A percentile compares a stretch with the other conserved stretches of the same genome.
phyloP scores from a whole-genome alignment of 2,329 filamentous ascomycete species.

The Escovopsis weberi region DNA sequence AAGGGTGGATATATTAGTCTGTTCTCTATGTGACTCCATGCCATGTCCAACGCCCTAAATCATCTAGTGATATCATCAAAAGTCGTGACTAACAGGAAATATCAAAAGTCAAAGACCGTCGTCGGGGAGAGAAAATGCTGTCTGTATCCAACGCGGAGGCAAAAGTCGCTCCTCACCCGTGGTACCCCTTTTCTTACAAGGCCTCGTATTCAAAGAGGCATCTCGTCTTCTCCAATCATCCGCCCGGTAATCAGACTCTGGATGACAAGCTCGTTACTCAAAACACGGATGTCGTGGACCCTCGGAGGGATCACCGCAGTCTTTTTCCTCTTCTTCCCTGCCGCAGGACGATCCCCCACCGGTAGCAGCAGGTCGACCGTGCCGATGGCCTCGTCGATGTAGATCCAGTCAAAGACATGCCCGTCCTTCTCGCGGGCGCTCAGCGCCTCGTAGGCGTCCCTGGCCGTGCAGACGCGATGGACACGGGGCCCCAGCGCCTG shows the following conservation, averaged over 20 bases:
- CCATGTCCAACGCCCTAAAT: no score
- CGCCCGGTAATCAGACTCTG: constrained; percentile 84
- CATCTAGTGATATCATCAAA: no score
- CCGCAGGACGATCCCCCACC: constrained; percentile 7
- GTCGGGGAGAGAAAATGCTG: no score
- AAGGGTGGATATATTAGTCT: no score
- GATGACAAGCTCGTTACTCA: constrained; percentile 76
- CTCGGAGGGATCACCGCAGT: constrained; percentile 15
- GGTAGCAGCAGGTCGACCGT: constrained; percentile 36
- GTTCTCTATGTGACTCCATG: no score
- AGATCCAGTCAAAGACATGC: constrained; percentile 58
- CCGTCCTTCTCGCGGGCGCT: constrained; percentile 32
- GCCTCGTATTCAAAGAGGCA: constrained; percentile 8
- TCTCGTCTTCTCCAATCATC: constrained; percentile 50
- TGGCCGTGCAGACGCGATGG: constrained; percentile 47
- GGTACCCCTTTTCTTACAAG: no score
- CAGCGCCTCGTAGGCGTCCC: constrained; percentile 48
- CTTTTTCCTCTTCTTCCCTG: constrained; percentile 27
- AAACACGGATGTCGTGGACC: constrained; percentile 44
- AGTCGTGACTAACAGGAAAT: no score
- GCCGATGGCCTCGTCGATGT: constrained; percentile 52
- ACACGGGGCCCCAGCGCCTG: constrained; percentile 64
- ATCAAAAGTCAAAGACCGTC: no score
- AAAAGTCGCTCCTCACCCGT: no score
- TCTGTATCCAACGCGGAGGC: no score